A percentile compares a stretch with the other conserved stretches of the same genome.
Conservation (phyloP, 805 yeast species). For the Dipodascus geniculatus region DNA sequence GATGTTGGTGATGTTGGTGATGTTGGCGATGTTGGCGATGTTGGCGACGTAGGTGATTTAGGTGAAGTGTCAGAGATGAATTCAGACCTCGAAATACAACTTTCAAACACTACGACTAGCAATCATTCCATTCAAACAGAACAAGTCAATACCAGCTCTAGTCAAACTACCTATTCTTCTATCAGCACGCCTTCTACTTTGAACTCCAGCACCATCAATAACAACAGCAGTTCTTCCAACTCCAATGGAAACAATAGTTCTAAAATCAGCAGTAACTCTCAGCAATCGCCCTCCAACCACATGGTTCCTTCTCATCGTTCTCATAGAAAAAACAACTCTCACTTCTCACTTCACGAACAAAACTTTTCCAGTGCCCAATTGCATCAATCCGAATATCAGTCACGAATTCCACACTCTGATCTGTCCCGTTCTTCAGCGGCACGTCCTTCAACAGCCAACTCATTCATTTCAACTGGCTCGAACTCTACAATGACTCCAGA, state of each 20-base stretch:
- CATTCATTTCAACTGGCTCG: not conserved
- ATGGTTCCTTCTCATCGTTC: not conserved
- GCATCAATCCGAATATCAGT: not conserved
- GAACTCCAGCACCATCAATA: not conserved
- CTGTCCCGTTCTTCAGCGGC: not conserved
- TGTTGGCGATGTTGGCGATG: not conserved
- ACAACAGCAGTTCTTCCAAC: not conserved
- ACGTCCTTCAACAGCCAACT: not conserved
- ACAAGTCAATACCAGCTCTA: not conserved
- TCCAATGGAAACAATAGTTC: not conserved
- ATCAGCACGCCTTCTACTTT: not conserved
- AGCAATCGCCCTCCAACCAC: not conserved
- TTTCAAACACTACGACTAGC: not conserved
- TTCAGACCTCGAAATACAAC: not conserved
- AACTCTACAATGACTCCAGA: not conserved
- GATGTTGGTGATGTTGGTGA: not conserved
- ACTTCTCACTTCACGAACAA: not conserved
- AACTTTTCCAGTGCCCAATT: not conserved
- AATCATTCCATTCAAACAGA: not conserved
- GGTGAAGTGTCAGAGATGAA: not conserved
- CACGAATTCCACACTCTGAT: not conserved
- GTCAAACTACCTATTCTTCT: not conserved
- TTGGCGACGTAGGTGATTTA: not conserved
- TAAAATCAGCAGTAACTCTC: not conserved
- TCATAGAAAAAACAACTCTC: not conserved